Percentiles rank a stretch among this genome's conserved stretches.
These are phyloP conservation scores for Arabis hirsuta DNA, from an alignment of 345 rosid genomes.

Conservation along the genomic window DNA sequence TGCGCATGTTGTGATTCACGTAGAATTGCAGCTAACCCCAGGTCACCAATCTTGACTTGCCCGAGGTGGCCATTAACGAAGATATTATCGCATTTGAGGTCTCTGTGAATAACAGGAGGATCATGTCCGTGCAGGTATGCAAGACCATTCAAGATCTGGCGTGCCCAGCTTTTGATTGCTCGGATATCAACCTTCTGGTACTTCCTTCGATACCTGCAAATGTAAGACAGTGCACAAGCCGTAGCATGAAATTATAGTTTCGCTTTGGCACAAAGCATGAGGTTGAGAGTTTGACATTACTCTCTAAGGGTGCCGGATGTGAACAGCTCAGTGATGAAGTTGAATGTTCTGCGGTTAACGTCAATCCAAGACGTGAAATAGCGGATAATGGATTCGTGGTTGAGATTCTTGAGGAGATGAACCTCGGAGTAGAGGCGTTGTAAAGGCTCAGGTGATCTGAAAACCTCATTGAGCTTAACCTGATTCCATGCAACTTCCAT, in stretches of 20 bases:
- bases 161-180: conserved; percentile 88
- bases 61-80: conserved; percentile 96
- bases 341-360: conserved; percentile 70
- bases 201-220: conserved; percentile 69
- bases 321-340: conserved; percentile 93
- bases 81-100: conserved; percentile 92
- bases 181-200: conserved; percentile 64
- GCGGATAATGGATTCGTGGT: conserved; percentile 73
- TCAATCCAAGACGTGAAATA: conserved; percentile 83
- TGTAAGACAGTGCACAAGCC: not conserved
- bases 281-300: conserved; percentile 45
- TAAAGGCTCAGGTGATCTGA: conserved; percentile 79
- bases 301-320: conserved; percentile 93
- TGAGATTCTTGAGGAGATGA: conserved; percentile 82
- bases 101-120: conserved; percentile 94
- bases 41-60: conserved; percentile 93
- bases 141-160: conserved; percentile 81
- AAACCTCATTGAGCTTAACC: conserved; percentile 68
- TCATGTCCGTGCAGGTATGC: conserved; percentile 74
- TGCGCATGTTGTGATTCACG: conserved; percentile 76
- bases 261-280: not conserved
- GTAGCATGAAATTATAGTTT: too few relatives aligned
- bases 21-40: conserved; percentile 88
- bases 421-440: conserved; percentile 92
- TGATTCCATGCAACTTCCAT: conserved; percentile 99